phyloP scores from a whole-genome alignment of 2,329 filamentous ascomycete genomes.

The Alternaria arborescens region DNA sequence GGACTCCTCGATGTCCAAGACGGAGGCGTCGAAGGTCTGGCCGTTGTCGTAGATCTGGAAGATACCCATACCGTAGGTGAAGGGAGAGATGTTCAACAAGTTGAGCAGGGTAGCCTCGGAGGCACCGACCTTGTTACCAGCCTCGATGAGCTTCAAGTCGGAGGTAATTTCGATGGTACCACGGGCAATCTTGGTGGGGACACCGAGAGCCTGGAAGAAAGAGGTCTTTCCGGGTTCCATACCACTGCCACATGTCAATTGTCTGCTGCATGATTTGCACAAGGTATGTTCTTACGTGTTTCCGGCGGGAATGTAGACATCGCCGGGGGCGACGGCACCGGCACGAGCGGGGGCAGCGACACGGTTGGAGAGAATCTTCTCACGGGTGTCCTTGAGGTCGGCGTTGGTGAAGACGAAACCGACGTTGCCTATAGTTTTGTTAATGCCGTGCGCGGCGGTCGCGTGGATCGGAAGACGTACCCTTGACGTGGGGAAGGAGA shows the following conservation, averaged over 20 bases:
- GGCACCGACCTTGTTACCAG: conserved; percentile 91
- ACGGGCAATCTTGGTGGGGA: conserved; percentile 99
- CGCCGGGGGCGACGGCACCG: conserved; percentile 90
- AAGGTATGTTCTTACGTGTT: conserved; percentile 70
- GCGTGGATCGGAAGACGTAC: conserved; percentile 47
- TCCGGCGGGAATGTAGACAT: conserved; percentile 95
- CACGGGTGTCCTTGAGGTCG: conserved; percentile 90
- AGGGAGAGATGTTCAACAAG: conserved; percentile 96
- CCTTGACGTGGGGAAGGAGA: conserved; percentile 93
- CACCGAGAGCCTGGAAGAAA: conserved; percentile 99
- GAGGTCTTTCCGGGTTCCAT: conserved; percentile 99
- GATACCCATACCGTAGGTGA: conserved; percentile 90
- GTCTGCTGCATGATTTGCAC: not conserved
- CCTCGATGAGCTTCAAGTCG: conserved; percentile 97
- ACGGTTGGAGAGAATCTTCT: conserved; percentile 96
- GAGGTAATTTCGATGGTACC: conserved; percentile 99
- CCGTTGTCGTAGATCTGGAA: conserved; percentile 97
- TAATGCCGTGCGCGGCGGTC: conserved; percentile 19
- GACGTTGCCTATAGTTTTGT: conserved; percentile 73
- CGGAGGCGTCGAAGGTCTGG: conserved; percentile 84
- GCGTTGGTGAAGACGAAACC: conserved; percentile 99
- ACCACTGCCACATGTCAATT: conserved; percentile 60
- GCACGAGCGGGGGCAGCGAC: conserved; percentile 97
- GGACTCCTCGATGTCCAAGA: conserved; percentile 93
- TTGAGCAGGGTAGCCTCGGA: conserved; percentile 99